Evolutionary conservation across 1,139 yeast species (phyloP), one percentile per base, ranked within the genome.

Genomic region (Zygoascus meyerae): DNA sequence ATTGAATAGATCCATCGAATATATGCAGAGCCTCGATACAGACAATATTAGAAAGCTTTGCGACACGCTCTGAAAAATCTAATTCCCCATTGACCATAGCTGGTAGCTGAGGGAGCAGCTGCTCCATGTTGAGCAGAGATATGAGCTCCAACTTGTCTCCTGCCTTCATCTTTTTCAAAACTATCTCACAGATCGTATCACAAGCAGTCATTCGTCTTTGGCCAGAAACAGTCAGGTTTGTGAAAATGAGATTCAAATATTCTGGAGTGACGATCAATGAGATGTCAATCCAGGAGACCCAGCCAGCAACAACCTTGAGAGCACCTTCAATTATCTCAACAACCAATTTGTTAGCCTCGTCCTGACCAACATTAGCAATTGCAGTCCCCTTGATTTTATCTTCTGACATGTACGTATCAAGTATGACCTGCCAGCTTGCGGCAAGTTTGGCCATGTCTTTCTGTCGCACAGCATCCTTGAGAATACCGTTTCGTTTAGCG

Each of bases 271-370:
- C 78, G 51, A 94, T 82, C 52, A 92, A 70, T 29, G 81, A 73
- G 52, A 92, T 86, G 60, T 94, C 98, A 66, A 92, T 87, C 99
- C 99, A 94, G 29, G 90, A 83, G 28, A 89, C 86, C 74, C 86
- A 94, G 17, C 81, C 80, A 6, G 97, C 97, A 48, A 92, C 77
- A 48, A 81, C 81, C 47, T 73, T 72, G 48, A 87, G 72, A n/a
- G 81, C 70, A 49, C 77, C 75, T 51, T 76, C 78, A 48, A 83
- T 62, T 41, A 83, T 77, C 16, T 76, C 84, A 36, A 62, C 62
- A 8, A 73, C 52, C 38, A 71, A 46, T 4, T 35, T 12, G 18
- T 26, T 36, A 3, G 32, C 42, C 17, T 40, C 7, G 29, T 40
- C 42, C 11, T 37, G 37, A 29, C 30, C 34, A 16, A 35, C 34